Conservation (phyloP, 2,329 filamentous ascomycete genomes). For the Tolypocladium nubicola region DNA sequence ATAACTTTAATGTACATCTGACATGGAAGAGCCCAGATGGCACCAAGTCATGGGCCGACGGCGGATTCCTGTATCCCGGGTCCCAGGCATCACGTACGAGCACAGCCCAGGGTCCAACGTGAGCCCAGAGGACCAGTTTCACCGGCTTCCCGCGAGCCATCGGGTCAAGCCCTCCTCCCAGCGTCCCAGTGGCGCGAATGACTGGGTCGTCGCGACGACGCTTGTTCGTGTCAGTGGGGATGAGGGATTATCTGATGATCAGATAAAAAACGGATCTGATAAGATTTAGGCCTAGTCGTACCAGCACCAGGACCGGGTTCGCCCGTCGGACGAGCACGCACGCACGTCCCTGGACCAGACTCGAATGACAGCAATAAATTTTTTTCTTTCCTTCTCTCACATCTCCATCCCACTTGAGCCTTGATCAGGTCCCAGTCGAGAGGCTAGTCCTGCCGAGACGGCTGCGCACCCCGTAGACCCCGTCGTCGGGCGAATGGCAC, state of each 20-base stretch:
- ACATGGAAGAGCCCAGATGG: not conserved
- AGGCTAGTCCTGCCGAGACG: not conserved
- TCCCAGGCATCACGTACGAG: not conserved
- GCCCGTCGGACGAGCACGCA: not conserved
- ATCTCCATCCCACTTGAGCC: not conserved
- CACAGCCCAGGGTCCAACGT: not conserved
- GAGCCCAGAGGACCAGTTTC: not conserved
- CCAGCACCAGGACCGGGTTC: not conserved
- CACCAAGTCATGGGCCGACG: not conserved
- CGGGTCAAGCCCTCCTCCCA: not conserved
- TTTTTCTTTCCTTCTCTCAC: not conserved
- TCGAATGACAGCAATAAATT: not conserved
- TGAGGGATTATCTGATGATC: slow-evolving; percentile 44
- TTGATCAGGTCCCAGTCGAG: not conserved
- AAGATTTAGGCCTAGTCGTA: slow-evolving; percentile 15
- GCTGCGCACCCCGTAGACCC: not conserved
- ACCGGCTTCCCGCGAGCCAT: not conserved
- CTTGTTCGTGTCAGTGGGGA: slow-evolving; percentile 13
- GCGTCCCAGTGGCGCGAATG: not conserved
- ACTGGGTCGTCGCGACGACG: not conserved
- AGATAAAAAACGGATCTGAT: slow-evolving; percentile 38
- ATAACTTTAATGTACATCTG: not conserved
- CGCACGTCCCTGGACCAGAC: not conserved
- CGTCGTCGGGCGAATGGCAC: not conserved
- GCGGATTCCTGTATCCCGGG: not conserved